A percentile compares a stretch with the other conserved stretches of the same genome.
These are phyloP conservation scores for Primulina huaijiensis DNA, from an alignment of 257 asterid species.

Conservation along the genomic window DNA sequence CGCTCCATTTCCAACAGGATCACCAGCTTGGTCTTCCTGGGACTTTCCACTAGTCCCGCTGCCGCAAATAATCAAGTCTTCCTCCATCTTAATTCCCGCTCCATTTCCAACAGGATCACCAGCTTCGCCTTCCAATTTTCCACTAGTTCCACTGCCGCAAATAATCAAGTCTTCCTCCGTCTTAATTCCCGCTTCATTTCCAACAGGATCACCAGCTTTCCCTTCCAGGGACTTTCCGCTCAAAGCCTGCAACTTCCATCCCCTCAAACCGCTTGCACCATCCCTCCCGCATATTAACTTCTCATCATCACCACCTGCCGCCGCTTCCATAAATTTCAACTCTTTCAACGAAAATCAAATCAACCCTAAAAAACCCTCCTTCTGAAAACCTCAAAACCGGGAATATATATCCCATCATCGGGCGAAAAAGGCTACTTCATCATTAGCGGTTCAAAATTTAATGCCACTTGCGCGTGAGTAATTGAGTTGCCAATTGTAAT, in stretches of 20 bases:
- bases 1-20: conserved; percentile 3
- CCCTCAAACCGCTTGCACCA: conserved; percentile 30
- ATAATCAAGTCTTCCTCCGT: background rate
- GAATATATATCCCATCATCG: background rate
- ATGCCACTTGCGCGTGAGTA: background rate
- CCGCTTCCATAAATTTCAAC: conserved; percentile 24
- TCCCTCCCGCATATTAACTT: conserved; percentile 25
- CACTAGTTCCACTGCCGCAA: conserved; percentile 11
- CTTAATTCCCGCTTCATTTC: background rate
- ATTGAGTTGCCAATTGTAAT: background rate
- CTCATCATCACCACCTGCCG: conserved; percentile 22
- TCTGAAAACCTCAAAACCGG: background rate
- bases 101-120: conserved; percentile 17
- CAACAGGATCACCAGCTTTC: conserved; percentile 21
- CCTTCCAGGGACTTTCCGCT: conserved; percentile 25
- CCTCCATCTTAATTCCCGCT: conserved; percentile 9
- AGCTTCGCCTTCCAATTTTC: conserved; percentile 18
- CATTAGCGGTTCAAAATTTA: background rate
- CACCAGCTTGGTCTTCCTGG: conserved; percentile 20
- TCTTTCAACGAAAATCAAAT: background rate
- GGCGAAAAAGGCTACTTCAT: background rate
- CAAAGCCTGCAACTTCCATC: conserved; percentile 31
- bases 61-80: background rate
- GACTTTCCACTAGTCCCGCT: conserved; percentile 15
- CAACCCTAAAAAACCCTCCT: background rate